These are phyloP conservation scores for Pyrenochaeta sp. DNA, from an alignment of 2,329 filamentous ascomycete species.

Conservation along the genomic window DNA sequence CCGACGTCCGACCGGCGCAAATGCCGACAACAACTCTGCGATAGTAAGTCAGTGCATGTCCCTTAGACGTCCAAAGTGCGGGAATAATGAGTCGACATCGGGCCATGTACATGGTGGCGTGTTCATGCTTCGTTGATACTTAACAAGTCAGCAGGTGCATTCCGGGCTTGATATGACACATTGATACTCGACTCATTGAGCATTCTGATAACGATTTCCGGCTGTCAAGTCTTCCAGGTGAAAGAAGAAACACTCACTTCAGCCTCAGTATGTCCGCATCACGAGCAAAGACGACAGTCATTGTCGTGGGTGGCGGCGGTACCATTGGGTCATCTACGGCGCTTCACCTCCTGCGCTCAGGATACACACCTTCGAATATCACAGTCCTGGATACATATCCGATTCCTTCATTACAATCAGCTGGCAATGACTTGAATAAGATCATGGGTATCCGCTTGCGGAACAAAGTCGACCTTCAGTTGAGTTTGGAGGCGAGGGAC, in stretches of 20 bases:
- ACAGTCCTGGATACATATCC: slow-evolving; percentile 58
- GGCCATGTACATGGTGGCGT: slow-evolving; percentile 21
- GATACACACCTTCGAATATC: slow-evolving; percentile 55
- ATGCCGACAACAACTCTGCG: slow-evolving; percentile 1
- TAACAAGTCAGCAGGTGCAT: slow-evolving; percentile 15
- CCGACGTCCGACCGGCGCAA: slow-evolving; percentile 9
- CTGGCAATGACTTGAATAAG: slow-evolving; percentile 61
- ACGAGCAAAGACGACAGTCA: slow-evolving; percentile 30
- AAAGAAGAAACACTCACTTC: neutral
- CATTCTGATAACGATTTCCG: slow-evolving; percentile 10
- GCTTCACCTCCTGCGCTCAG: slow-evolving; percentile 58
- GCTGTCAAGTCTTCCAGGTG: neutral
- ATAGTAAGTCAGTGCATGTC: slow-evolving; percentile 13
- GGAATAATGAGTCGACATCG: slow-evolving; percentile 9
- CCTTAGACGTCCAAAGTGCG: slow-evolving; percentile 5
- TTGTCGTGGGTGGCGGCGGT: slow-evolving; percentile 60
- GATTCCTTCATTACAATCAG: slow-evolving; percentile 57
- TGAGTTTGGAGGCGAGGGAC: slow-evolving; percentile 43
- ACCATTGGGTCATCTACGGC: slow-evolving; percentile 63
- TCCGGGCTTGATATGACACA: slow-evolving; percentile 7
- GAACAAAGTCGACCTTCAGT: slow-evolving; percentile 49
- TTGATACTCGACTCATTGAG: slow-evolving; percentile 5
- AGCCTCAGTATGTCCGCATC: slow-evolving; percentile 21
- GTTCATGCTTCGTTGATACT: slow-evolving; percentile 17
- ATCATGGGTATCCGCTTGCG: slow-evolving; percentile 52